These are phyloP conservation scores for Aspergillus nomiae DNA, from an alignment of 2,329 filamentous ascomycete species.

Conservation along the genomic window DNA sequence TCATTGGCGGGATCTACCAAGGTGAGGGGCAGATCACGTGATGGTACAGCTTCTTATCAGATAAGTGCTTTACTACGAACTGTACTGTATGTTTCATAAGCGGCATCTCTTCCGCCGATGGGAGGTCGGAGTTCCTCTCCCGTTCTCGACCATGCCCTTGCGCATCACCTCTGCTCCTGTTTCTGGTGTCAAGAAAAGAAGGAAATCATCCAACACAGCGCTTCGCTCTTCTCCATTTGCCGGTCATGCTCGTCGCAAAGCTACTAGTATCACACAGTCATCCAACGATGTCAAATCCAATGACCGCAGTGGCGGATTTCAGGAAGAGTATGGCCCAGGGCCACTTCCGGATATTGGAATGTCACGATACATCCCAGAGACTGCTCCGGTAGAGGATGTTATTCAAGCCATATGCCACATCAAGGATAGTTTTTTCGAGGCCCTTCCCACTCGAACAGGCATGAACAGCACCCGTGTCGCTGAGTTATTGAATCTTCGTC, in stretches of 20 bases:
- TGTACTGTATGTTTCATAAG: too few species aligned
- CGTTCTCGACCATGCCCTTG: constrained; percentile 43
- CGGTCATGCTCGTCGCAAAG: constrained; percentile 44
- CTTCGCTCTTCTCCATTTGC: constrained; percentile 45
- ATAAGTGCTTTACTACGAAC: background rate
- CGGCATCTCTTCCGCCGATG: too few species aligned
- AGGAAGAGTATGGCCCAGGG: constrained; percentile 34
- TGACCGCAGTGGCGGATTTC: constrained; percentile 20
- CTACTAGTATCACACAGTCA: constrained; percentile 25
- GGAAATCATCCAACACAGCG: constrained; percentile 30
- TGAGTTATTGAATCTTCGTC: constrained; percentile 60
- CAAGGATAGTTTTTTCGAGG: constrained; percentile 56
- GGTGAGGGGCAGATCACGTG: background rate
- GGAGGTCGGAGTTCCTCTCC: background rate
- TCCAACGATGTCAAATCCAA: constrained; percentile 26
- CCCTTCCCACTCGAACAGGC: constrained; percentile 57
- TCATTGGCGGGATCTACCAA: background rate
- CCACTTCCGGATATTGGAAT: constrained; percentile 55
- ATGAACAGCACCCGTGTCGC: constrained; percentile 65
- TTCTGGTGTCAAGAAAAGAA: constrained; percentile 47
- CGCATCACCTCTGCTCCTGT: constrained; percentile 51
- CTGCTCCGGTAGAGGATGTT: constrained; percentile 51
- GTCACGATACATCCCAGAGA: constrained; percentile 51
- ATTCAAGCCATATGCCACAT: constrained; percentile 57
- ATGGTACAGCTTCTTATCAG: background rate